Conservation (phyloP, 345 rosid species). For the Boechera retrofracta region DNA sequence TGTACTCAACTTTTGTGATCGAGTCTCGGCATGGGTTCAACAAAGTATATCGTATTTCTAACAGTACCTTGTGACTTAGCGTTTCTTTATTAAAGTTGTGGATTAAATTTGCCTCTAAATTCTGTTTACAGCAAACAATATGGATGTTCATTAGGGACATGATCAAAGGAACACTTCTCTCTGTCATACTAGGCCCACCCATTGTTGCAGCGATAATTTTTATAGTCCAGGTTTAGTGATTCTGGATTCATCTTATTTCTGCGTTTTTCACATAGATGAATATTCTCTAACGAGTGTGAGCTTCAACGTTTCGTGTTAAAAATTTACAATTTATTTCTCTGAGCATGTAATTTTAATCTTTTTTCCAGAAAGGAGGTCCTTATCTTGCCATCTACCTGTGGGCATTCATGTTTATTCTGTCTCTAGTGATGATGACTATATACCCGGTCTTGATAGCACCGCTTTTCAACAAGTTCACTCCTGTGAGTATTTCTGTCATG, state of each 20-base stretch:
- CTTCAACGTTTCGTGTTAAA: conserved; percentile 1
- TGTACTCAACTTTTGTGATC: conserved; percentile 95
- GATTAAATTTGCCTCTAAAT: conserved; percentile 5
- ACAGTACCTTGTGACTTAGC: conserved; percentile 15
- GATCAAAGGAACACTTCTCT: conserved; percentile 74
- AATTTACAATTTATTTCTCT: not conserved
- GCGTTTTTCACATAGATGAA: not conserved
- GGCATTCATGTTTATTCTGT: conserved; percentile 95
- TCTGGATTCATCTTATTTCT: conserved; percentile 4
- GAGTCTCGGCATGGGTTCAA: conserved; percentile 98
- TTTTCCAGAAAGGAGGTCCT: conserved; percentile 97
- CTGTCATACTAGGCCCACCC: conserved; percentile 86
- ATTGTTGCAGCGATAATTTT: conserved; percentile 81
- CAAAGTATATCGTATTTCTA: conserved; percentile 60
- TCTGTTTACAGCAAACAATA: conserved; percentile 84
- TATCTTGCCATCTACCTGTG: conserved; percentile 97
- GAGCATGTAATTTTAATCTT: conserved; percentile 22
- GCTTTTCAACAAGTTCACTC: conserved; percentile 93
- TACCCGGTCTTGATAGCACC: conserved; percentile 95
- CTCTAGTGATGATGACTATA: conserved; percentile 96
- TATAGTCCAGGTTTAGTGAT: conserved; percentile 75
- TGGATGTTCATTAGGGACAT: conserved; percentile 93
- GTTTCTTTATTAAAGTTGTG: conserved; percentile 12
- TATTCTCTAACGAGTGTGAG: conserved; percentile 2
- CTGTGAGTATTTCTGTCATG: conserved; percentile 62